phyloP scores from a whole-genome alignment of 1,139 yeast genomes.

The Saccharomyces pastorianus region DNA sequence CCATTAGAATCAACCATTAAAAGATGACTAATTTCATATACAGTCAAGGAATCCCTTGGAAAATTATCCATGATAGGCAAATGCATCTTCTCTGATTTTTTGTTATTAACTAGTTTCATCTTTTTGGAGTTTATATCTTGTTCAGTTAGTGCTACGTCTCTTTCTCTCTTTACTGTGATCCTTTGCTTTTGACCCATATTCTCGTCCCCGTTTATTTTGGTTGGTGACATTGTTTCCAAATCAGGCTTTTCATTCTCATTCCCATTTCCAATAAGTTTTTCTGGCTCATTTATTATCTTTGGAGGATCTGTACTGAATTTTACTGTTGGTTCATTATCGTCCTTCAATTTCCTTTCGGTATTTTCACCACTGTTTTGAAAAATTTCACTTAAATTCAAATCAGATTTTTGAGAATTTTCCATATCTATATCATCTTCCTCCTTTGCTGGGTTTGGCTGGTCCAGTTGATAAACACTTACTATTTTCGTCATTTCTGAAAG shows the following conservation, averaged over 20 bases:
- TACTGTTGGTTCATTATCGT: conserved; percentile 17
- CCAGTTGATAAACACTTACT: conserved; percentile 32
- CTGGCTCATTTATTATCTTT: conserved; percentile 10
- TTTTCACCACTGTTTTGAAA: conserved; percentile 7
- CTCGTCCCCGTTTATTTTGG: not conserved
- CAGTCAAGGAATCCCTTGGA: conserved; percentile 11
- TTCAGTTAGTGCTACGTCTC: not conserved
- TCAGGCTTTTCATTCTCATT: not conserved
- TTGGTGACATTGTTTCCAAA: not conserved
- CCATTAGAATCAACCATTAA: conserved; percentile 1
- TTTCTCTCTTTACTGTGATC: not conserved
- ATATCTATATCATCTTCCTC: conserved; percentile 25
- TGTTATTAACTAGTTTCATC: conserved; percentile 1
- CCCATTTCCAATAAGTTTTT: not conserved
- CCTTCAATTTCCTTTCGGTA: conserved; percentile 1
- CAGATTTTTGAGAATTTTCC: conserved; percentile 24
- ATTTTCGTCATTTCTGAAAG: conserved; percentile 36
- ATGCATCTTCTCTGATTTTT: not conserved
- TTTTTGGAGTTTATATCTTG: not conserved
- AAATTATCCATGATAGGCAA: conserved; percentile 5
- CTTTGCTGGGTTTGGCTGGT: conserved; percentile 2
- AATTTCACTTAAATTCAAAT: conserved; percentile 22
- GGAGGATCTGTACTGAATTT: conserved; percentile 24
- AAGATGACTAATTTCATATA: conserved; percentile 15
- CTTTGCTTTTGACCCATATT: not conserved